phyloP scores from a whole-genome alignment of 768 basidiomycete species.

The Dictyophora rubrovolvata region DNA sequence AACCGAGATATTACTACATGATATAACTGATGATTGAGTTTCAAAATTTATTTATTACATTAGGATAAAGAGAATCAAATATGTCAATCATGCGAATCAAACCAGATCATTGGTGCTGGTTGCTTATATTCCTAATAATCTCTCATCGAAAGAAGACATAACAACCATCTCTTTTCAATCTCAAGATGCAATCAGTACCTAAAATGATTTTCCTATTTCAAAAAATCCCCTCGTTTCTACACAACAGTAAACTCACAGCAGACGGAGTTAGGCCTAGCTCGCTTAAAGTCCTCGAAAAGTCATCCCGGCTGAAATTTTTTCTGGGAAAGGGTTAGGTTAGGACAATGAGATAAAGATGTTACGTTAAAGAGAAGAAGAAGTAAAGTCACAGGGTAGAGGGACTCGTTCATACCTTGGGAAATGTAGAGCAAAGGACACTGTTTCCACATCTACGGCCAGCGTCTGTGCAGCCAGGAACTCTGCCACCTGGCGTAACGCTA shows the following conservation, averaged over 20 bases:
- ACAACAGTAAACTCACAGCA: conserved; percentile 43
- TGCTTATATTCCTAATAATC: background rate
- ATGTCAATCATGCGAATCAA: background rate
- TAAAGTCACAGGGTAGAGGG: background rate
- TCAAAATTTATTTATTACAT: background rate
- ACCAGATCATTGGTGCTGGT: background rate
- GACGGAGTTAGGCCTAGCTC: conserved; percentile 87
- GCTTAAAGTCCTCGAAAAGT: conserved; percentile 71
- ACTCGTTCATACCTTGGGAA: conserved; percentile 63
- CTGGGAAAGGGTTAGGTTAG: conserved; percentile 26
- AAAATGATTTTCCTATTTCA: background rate
- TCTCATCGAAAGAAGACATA: background rate
- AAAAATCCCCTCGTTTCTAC: background rate
- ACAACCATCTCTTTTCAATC: background rate
- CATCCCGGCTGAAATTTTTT: conserved; percentile 63
- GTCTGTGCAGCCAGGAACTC: conserved; percentile 77
- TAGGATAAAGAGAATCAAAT: background rate
- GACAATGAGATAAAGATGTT: background rate
- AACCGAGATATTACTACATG: background rate
- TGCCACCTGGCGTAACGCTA: conserved; percentile 78
- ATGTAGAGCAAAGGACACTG: conserved; percentile 64
- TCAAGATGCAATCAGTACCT: background rate
- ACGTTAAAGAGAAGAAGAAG: background rate
- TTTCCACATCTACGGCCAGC: conserved; percentile 60
- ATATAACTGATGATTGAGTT: background rate